A percentile compares a stretch with the other conserved stretches of the same genome.
Conservation (phyloP, 371 early-diverging fungal species). For the Syncephalastrum racemosum region DNA sequence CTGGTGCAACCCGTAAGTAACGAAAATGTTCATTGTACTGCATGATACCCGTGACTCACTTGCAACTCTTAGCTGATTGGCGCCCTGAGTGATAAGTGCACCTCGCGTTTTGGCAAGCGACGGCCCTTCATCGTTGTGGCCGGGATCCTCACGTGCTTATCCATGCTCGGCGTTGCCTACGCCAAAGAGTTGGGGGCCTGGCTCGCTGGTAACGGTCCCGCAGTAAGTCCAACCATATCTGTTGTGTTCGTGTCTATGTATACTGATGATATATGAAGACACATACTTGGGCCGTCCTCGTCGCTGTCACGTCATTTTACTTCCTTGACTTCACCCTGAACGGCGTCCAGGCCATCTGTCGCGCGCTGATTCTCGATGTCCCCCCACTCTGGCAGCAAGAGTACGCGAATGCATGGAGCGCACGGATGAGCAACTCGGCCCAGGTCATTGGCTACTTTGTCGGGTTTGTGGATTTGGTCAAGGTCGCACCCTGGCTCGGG, state of each 20-base stretch:
- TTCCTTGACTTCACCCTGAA: slow-evolving; percentile 80
- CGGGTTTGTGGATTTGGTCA: slow-evolving; percentile 62
- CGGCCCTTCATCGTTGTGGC: slow-evolving; percentile 64
- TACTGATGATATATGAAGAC: too few relatives aligned
- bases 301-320: slow-evolving; percentile 76
- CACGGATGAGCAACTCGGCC: slow-evolving; percentile 71
- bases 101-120: slow-evolving; percentile 59
- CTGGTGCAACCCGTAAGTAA: slow-evolving; percentile 37
- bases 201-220: too few relatives aligned
- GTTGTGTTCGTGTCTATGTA: too few relatives aligned
- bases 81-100: slow-evolving; percentile 61
- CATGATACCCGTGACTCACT: too few relatives aligned
- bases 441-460: slow-evolving; percentile 75
- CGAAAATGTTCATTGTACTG: not conserved
- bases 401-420: slow-evolving; percentile 73
- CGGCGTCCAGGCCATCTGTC: slow-evolving; percentile 67
- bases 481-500: slow-evolving; percentile 61
- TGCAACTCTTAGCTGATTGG: slow-evolving; percentile 33
- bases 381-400: slow-evolving; percentile 72
- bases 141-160: slow-evolving; percentile 54
- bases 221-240: too few relatives aligned
- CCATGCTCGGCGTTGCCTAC: slow-evolving; percentile 67
- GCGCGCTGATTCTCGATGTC: slow-evolving; percentile 77
- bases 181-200: too few relatives aligned
- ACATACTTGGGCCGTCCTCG: slow-evolving; percentile 6